Evolutionary conservation across 768 basidiomycete species (phyloP), one percentile per base, ranked within the genome.

Genomic region (Tremella fuciformis): DNA sequence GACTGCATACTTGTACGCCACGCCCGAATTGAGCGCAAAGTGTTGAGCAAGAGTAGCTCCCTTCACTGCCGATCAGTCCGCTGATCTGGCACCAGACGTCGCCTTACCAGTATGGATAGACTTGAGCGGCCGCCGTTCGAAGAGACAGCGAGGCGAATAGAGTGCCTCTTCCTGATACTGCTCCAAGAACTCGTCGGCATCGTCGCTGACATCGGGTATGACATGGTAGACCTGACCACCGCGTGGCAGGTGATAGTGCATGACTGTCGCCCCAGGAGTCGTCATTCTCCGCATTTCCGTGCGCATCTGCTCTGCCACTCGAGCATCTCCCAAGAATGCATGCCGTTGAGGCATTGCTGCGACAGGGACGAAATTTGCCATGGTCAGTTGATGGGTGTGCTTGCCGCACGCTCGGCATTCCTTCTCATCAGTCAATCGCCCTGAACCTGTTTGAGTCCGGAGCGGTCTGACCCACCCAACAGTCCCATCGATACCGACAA

Each of bases 1-100:
- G n/a, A 71, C 69, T 19, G 60, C 66, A 63, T 76, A 73, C 41
- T 71, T 71, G 63, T 71, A 71, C 13, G 46, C 38, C 13, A 50
- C 64, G 4, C 72, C 72, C 22, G 60, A 63, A 42, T 71, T 70
- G 52, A 71, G 48, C 0, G 63, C 69, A 26, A 71, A 71, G 16
- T 76, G 73, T 34, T 74, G 72, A 42, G 72, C 59, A 2, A 73
- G 56, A 8, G 69, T 38, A 22, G 58, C 59, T 0, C 64, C 64
- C 53, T 60, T 62, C 39, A 68, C 66, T 65, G 50, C 18, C 1
- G 13, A 16, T 50, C 44, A 49, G 42, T 21, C 13, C 26, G 38
- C 39, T 9, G 16, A 48, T 13, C 15, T 47, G 24, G 44, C 40
- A 26, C 9, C 42, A 46, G 42, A 22, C 22, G 22, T 8, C 8